Evolutionary conservation across 352 stramenopile species (phyloP), one percentile per base, ranked within the genome.

Genomic region (Globisporangium viniferum): DNA sequence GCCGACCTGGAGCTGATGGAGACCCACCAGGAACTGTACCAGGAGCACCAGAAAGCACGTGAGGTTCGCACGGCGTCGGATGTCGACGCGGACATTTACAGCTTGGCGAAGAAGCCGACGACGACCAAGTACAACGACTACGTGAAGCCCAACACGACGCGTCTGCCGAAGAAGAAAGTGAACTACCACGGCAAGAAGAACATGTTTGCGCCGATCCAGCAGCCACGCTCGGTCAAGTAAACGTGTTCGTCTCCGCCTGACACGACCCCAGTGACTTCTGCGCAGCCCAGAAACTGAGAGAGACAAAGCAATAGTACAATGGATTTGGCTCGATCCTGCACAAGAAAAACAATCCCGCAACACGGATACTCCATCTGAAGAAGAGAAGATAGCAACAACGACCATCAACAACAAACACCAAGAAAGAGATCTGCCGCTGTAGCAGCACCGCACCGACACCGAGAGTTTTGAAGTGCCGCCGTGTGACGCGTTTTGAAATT

Each of bases 1-100:
- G 86, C 84, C 14, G 86, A 93, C 70, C 67, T 93, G 66, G 86
- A 92, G 20, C 66, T 93, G 59, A 84, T 93, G 80, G 86, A 93
- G 73, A 88, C 76, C 36, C 86, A 90, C 67, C 73, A 93, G 63
- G 86, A 93, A 63, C 29, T 67, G 46, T 64, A 67, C 66, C 9
- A 58, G 36, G 59, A 66, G 35, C 49, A 71, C 51, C 22, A 61
- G 58, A 71, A 65, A 59, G 8, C 44, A 57, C 44, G 65, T 9
- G 48, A 66, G 10, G 7, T 63, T 2, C 44, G 41, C 29, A 57
- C 76, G 22, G 81, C 69, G 54, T 82, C 79, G 39, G 79, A 90
- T 29, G 70, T 88, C 61, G 82, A 68, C 8, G 27, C 15, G 5
- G 79, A 90, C 62, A 81, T 89, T 55, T 82, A 79, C 64, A 85